These are phyloP conservation scores for Santalum album DNA, from an alignment of 164 flowering plant species.

Conservation along the genomic window DNA sequence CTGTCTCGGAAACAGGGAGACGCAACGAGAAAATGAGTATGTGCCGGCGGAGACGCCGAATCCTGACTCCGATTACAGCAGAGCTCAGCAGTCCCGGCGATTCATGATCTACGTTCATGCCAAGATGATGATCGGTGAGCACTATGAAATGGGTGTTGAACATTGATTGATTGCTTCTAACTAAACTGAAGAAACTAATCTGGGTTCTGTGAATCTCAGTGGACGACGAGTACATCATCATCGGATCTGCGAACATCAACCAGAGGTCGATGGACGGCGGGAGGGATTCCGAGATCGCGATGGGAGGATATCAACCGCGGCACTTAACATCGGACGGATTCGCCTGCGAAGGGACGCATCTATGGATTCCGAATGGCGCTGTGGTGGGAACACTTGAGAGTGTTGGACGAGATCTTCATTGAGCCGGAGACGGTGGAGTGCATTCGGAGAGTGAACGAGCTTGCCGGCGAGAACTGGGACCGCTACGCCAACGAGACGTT, in stretches of 20 bases:
- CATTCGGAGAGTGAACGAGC: conserved; percentile 24
- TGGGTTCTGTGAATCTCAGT: conserved; percentile 22
- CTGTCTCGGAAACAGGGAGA: background rate
- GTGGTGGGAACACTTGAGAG: conserved; percentile 55
- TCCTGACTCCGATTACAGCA: background rate
- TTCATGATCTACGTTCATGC: background rate
- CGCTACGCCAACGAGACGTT: conserved; percentile 21
- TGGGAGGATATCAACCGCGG: conserved; percentile 63
- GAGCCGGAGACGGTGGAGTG: conserved; percentile 40
- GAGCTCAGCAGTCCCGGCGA: background rate
- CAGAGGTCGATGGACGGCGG: conserved; percentile 72
- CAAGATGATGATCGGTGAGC: background rate
- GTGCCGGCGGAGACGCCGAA: background rate
- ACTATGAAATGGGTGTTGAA: no score
- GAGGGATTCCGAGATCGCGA: conserved; percentile 70
- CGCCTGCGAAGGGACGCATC: conserved; percentile 38
- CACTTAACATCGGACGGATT: conserved; percentile 22
- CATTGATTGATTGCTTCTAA: no score
- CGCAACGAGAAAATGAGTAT: background rate
- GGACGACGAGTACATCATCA: conserved; percentile 72
- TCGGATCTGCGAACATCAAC: conserved; percentile 80
- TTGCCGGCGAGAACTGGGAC: conserved; percentile 43
- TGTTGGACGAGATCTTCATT: conserved; percentile 11
- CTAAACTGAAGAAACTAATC: no score
- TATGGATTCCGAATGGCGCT: conserved; percentile 48